Evolutionary conservation across 805 yeast species (phyloP), one percentile per base, ranked within the genome.

Genomic region (Vanderwaltozyma polyspora): DNA sequence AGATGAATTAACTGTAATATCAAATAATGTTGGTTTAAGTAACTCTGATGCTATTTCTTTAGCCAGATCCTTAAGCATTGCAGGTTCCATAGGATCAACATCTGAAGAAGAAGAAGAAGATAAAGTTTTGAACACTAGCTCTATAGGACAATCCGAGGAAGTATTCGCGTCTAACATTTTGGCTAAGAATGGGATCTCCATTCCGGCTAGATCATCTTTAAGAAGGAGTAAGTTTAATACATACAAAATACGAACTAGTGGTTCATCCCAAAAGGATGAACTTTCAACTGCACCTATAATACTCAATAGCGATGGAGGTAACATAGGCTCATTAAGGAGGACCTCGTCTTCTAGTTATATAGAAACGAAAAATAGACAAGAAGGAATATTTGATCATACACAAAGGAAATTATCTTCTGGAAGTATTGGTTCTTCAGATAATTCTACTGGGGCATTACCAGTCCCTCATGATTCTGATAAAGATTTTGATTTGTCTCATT

Each of bases 1-100:
- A 3, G 71, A 62, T 38, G 94, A 86, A 55, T 63, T 86, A 35
- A 79, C 80, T 44, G 72, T 67, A 30, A 62, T 85, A 30, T 74
- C 87, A 0, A 77, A 74, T 42, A 62, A 75, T 55, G 91, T 86
- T 0, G 89, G 89, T 0, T 60, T 81, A 57, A 78, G 74, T 33
- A 76, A 84, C 2, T 70, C 76, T 27, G 91, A 83, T 59, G 89
- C 94, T 0, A 78, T 78, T 4, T 74, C 91, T 0, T 63, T 84
- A 37, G 94, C 94, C 0, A 64, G 91, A 46, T 75, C 91, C 1
- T 64, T 84, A 32, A 78, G 89, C 2, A 70, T 82, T 26, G 69
- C 78, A 0, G 17, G 11, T 10, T 9, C 3, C 14, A 4, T 16
- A 15, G n/a, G 5, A 8, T 2, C 15, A 23, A 11, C 12, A 3